These are phyloP conservation scores for Saccharum hybrid DNA, from an alignment of 202 grass and related monocot species.

Conservation along the genomic window DNA sequence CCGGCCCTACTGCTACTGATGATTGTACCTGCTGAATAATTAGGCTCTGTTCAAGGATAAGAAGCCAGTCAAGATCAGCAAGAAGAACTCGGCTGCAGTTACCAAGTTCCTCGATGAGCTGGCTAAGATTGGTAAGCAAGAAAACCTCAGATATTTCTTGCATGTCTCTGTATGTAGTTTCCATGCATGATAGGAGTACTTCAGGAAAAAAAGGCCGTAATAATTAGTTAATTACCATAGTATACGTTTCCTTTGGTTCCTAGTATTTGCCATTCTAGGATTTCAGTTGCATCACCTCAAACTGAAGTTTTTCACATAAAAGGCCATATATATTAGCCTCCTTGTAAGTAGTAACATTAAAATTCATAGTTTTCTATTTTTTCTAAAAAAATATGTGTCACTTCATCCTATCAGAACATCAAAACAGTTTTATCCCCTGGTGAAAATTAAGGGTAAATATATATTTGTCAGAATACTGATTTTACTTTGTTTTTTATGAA, in stretches of 20 bases:
- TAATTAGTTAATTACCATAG: not conserved
- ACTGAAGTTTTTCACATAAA: not conserved
- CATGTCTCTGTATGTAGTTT: not conserved
- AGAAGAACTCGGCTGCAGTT: constrained; percentile 68
- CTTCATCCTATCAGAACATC: not conserved
- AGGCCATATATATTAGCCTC: not conserved
- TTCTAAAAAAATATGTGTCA: not conserved
- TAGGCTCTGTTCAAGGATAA: constrained; percentile 71
- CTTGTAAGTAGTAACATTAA: not conserved
- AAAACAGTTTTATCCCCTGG: not conserved
- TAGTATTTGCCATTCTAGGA: not conserved
- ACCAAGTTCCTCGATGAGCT: constrained; percentile 84
- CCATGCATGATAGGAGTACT: not conserved
- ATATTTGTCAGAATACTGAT: not conserved
- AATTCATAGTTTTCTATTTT: not conserved
- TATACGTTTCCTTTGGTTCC: not conserved
- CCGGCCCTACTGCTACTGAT: not conserved
- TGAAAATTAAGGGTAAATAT: not conserved
- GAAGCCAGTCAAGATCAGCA: constrained; percentile 65
- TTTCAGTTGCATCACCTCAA: not conserved
- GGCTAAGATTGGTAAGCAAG: constrained; percentile 66
- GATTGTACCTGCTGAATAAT: not conserved
- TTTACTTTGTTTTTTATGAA: not conserved
- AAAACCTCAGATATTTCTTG: not conserved
- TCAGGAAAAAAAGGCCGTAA: not conserved